Base-by-base conservation (phyloP, 1,284 basidiomycete genomes). In the Tylopilus sp. region DNA sequence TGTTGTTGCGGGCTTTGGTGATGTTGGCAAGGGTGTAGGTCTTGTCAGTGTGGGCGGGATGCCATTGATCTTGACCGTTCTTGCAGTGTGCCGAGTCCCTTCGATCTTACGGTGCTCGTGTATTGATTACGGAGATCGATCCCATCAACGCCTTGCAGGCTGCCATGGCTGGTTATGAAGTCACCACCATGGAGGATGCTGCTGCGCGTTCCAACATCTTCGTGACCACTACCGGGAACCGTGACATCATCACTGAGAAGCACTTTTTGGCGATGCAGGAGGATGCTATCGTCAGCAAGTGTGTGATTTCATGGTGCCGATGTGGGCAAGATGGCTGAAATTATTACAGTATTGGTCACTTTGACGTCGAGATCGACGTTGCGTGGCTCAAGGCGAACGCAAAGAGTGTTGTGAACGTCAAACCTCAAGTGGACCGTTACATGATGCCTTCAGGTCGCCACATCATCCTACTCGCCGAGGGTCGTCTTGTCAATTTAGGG, bases 121-220 rank as follows among this genome's bases (percentile, higher is more conserved):
- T 99, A 47, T 67, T 99, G 64, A 74, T 99, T 68, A 98, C 97
- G 58, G 96, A 99, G 74, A 97, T 99, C 69, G 96, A 99, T 75
- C 97, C 96, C 60, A 99, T 99, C 86, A 99, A 99, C 74, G 96
- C 96, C 46, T 88, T 99, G 55, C 96, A 99, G 74, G 96, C 97
- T 63, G 94, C 94, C 54, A 99, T 99, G 97, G 93, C 93, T 64
- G 97, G 96, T 58, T 99, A 96, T 73, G 94, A 99, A 74, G 96
- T 99, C 57, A 89, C 89, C 58, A 95, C 93, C 48, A 98, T 99
- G 95, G 96, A 99, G 69, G 93, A 97, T 41, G 92, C 92, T 60
- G 96, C 94, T 48, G 75, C 81, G 55, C 84, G 89, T 41, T 74
- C 82, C 57, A 97, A 98, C 75, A 74, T 99, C 69, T 97, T 99